These are phyloP conservation scores for Saturnispora quitensis DNA, from an alignment of 805 yeast genomes.

Conservation along the genomic window DNA sequence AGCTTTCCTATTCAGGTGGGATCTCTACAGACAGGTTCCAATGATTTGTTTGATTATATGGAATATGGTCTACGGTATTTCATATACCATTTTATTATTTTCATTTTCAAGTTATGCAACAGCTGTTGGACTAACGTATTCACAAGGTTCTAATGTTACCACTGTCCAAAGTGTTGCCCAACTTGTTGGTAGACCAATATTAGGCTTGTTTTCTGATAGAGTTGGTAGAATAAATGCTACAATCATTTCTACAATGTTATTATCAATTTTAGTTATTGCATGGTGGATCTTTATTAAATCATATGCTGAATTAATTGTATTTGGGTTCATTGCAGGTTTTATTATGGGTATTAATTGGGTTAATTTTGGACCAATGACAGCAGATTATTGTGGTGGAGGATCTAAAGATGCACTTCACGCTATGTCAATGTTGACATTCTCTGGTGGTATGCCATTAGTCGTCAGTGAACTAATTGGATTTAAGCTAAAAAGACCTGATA, in stretches of 20 bases:
- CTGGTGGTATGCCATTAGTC: conserved; percentile 25
- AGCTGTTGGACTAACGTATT: conserved; percentile 37
- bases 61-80: conserved; percentile 23
- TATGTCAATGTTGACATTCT: conserved; percentile 19
- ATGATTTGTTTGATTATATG: conserved; percentile 19
- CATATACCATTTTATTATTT: conserved; percentile 32
- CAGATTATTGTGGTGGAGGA: conserved; percentile 29
- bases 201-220: conserved; percentile 39
- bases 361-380: conserved; percentile 28
- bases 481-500: conserved; percentile 20
- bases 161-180: conserved; percentile 41
- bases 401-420: conserved; percentile 25
- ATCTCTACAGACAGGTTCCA: conserved; percentile 16
- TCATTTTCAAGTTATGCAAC: conserved; percentile 41
- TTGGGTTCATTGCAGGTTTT: conserved; percentile 36
- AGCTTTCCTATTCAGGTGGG: conserved; percentile 11
- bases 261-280: conserved; percentile 32
- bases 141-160: conserved; percentile 38
- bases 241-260: conserved; percentile 26
- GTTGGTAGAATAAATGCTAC: conserved; percentile 41
- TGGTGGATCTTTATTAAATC: conserved; percentile 42
- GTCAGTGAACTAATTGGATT: conserved; percentile 28
- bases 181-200: conserved; percentile 39
- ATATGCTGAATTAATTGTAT: conserved; percentile 34
- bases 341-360: conserved; percentile 39